A percentile compares a stretch with the other conserved stretches of the same genome.
Conservation (phyloP, 768 basidiomycete genomes). For the Lactarius sp. region DNA sequence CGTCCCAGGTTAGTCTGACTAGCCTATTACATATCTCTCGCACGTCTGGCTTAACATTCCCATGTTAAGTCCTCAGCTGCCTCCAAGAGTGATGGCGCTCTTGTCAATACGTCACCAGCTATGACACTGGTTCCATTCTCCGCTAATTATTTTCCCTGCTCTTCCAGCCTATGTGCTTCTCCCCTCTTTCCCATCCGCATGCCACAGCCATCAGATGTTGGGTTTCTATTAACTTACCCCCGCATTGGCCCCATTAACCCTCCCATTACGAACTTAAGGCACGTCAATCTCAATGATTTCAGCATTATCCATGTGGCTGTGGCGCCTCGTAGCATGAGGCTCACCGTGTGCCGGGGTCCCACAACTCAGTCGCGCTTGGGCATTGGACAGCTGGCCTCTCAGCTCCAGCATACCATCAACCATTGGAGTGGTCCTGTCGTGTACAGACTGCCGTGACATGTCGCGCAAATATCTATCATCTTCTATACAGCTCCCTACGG, state of each 20-base stretch:
- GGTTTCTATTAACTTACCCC: slow-evolving; percentile 6
- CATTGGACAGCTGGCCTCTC: background rate
- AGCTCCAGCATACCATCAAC: background rate
- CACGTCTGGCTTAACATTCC: background rate
- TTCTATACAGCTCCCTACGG: background rate
- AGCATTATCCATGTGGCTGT: slow-evolving; percentile 1
- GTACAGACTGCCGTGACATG: background rate
- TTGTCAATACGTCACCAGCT: background rate
- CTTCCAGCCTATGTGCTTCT: background rate
- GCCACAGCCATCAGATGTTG: slow-evolving; percentile 8
- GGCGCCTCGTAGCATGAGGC: slow-evolving; percentile 11
- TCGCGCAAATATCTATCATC: background rate
- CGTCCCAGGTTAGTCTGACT: background rate
- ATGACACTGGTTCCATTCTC: slow-evolving; percentile 13
- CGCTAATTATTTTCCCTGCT: background rate
- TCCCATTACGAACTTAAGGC: background rate
- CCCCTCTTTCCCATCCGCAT: background rate
- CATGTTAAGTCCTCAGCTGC: background rate
- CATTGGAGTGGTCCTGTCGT: background rate
- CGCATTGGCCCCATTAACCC: slow-evolving; percentile 12
- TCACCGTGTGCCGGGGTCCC: background rate
- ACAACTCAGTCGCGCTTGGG: background rate
- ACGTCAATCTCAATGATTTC: background rate
- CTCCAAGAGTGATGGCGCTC: background rate
- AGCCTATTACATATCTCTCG: too few relatives aligned